Base-by-base conservation (phyloP, 495 filamentous ascomycete genomes). In the Monascus purpureus region DNA sequence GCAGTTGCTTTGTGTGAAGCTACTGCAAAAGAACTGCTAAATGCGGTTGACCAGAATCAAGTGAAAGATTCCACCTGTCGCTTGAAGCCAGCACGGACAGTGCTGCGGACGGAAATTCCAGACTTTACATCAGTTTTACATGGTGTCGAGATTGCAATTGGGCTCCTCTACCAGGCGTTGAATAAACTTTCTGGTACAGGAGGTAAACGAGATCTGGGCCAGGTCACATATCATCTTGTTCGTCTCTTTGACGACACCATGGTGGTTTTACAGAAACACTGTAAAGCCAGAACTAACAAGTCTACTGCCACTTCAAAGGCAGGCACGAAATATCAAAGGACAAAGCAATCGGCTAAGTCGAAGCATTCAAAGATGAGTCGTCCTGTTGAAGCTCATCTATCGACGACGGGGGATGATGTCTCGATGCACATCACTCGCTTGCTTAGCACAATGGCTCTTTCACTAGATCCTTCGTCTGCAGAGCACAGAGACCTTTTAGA, bases 161-260 rank as follows among this genome's bases (percentile, higher is more conserved):
- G 30, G 1, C 36, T 55, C 26, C 34, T 55, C 1, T 37, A 49
- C 12, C 42, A 50, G 19, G 47, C 49, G 1, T 29, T 66, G 13
- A 49, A 55, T 16, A 63, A 55, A 30, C 23, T 67, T 0, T 35
- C 49, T 3, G 28, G 18, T 4, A 41, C 39, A 1, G 39, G 44
- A 4, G 25, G 42, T 13, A 40, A 36, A 5, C 31, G 36, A n/a
- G 40, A 41, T 14, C 37, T 36, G 8, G 41, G 38, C 1, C 49
- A 56, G 8, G 17, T 66, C 16, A 42, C 36, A 1, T 68, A 65
- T 42, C 50, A 54, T 17, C 33, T 68, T 6, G 57, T 59, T 8
- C 45, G 39, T 17, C 43, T 68, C 9, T 67, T 60, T 32, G 51
- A 61, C 20, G 50, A 51, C 12, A 46, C 40, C 4, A 42, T 67